A percentile compares a stretch with the other conserved stretches of the same genome.
Conservation (phyloP, 331 rosid genomes). For the Dryas integrifolia region DNA sequence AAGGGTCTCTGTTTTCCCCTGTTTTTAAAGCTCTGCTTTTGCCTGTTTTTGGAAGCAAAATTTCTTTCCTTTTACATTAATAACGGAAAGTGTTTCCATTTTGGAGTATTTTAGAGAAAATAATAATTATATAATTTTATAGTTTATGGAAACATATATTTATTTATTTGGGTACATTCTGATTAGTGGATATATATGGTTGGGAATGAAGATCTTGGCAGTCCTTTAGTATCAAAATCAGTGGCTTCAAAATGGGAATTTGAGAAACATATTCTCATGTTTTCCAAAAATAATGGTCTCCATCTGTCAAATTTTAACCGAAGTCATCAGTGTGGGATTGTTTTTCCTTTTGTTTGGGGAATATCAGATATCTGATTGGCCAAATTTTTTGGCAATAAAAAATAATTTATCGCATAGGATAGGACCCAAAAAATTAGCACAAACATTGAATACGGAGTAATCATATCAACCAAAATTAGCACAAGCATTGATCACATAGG, state of each 20-base stretch:
- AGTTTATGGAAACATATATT: not conserved
- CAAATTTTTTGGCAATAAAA: not conserved
- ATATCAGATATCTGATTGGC: not conserved
- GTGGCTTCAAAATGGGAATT: not conserved
- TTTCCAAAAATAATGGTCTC: not conserved
- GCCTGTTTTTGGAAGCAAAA: conserved; percentile 7
- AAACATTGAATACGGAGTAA: no score
- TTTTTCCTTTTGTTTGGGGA: not conserved
- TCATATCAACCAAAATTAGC: no score
- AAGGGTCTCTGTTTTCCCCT: not conserved
- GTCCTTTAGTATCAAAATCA: not conserved
- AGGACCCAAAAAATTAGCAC: no score
- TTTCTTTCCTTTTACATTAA: not conserved
- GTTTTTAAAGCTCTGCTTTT: conserved; percentile 8
- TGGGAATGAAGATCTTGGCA: not conserved
- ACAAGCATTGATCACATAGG: no score
- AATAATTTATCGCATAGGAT: not conserved
- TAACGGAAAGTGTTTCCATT: not conserved
- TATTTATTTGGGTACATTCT: not conserved
- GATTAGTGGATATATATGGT: not conserved
- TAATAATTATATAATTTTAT: not conserved
- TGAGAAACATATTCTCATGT: no score
- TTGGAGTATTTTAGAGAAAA: not conserved
- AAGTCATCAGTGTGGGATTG: no score
- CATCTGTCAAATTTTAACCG: not conserved